These are phyloP conservation scores for Nothophytophthora sp. DNA, from an alignment of 352 stramenopile genomes.

Conservation along the genomic window DNA sequence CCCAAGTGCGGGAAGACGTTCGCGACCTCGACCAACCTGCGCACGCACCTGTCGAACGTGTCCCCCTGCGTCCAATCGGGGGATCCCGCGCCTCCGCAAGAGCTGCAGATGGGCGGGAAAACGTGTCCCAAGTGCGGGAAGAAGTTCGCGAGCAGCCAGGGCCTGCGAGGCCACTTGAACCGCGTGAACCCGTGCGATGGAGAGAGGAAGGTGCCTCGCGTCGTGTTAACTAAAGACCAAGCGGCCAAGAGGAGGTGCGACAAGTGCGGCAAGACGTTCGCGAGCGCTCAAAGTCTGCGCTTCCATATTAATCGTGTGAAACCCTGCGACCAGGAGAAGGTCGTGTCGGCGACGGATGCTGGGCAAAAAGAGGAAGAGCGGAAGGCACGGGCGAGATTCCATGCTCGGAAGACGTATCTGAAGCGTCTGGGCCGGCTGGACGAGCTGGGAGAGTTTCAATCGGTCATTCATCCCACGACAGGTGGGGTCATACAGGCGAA, in stretches of 20 bases:
- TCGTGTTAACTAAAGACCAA: too few species aligned
- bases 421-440: slow-evolving; percentile 26
- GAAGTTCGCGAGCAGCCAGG: slow-evolving; percentile 29
- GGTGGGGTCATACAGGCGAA: neutral
- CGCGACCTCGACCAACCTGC: neutral
- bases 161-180: slow-evolving; percentile 25
- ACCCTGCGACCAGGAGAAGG: slow-evolving; percentile 18
- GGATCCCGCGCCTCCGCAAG: too few species aligned
- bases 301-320: slow-evolving; percentile 34
- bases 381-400: slow-evolving; percentile 23
- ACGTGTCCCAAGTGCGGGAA: slow-evolving; percentile 32
- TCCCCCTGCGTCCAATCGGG: slow-evolving; percentile 4
- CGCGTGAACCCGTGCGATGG: slow-evolving; percentile 27
- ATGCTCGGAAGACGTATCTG: slow-evolving; percentile 29
- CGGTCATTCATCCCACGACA: too few species aligned
- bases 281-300: slow-evolving; percentile 27
- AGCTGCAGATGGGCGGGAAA: slow-evolving; percentile 24
- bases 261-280: slow-evolving; percentile 31
- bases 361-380: slow-evolving; percentile 16
- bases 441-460: slow-evolving; percentile 21
- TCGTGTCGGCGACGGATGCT: slow-evolving; percentile 9
- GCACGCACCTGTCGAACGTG: neutral
- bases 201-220: too few species aligned
- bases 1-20: slow-evolving; percentile 5
- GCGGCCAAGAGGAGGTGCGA: slow-evolving; percentile 22